Evolutionary conservation across 1,139 yeast species (phyloP).

Genomic region (Candida pseudocylindracea): DNA sequence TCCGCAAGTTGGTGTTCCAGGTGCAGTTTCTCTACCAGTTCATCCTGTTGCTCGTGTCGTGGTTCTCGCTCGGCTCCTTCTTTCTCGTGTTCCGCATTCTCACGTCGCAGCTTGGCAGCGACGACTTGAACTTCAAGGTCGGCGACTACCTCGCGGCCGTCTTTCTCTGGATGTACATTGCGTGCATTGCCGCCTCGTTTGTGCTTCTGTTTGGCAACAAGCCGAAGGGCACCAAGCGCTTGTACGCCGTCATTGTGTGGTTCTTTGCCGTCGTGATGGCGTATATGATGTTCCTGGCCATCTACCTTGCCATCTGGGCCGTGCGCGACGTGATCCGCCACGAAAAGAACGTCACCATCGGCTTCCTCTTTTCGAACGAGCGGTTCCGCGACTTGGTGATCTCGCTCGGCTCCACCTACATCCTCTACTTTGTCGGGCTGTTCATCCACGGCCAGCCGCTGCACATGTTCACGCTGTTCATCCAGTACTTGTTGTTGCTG

Average conservation of each 20-base stretch:
- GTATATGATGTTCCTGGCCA: conserved; percentile 35
- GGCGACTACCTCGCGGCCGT: conserved; percentile 8
- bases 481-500: conserved; percentile 47
- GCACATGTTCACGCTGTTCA: conserved; percentile 54
- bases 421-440: conserved; percentile 60
- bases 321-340: conserved; percentile 17
- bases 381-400: conserved; percentile 70
- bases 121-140: conserved; percentile 13
- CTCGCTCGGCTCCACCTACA: conserved; percentile 72
- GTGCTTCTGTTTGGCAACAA: conserved; percentile 11
- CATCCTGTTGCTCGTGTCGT: conserved; percentile 12
- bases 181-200: conserved; percentile 8
- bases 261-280: conserved; percentile 9
- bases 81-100: conserved; percentile 16
- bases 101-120: conserved; percentile 29
- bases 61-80: conserved; percentile 2
- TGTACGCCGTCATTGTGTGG: conserved; percentile 7
- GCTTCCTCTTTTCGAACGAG: conserved; percentile 30
- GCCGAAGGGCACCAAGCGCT: conserved; percentile 8
- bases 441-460: conserved; percentile 55
- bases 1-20: conserved; percentile 19
- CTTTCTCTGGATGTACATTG: conserved; percentile 9
- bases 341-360: background rate
- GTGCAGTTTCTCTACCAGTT: conserved; percentile 21
- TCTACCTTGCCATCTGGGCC: conserved; percentile 62